These are phyloP conservation scores for Mycena sp. DNA, from an alignment of 1,284 basidiomycete genomes.

Conservation along the genomic window DNA sequence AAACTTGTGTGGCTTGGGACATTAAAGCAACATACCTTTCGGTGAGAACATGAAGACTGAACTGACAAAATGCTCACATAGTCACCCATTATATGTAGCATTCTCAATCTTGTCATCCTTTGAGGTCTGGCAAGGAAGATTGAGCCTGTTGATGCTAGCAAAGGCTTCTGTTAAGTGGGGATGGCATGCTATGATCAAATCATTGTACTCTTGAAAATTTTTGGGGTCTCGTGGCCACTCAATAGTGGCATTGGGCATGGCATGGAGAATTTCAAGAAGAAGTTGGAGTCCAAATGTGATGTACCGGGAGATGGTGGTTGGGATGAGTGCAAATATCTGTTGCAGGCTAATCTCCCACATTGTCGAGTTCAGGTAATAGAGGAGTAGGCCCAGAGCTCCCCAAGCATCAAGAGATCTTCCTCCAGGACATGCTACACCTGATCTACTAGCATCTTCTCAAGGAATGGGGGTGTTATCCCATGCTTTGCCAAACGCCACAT, in stretches of 20 bases:
- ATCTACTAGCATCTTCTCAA: conserved; percentile 40
- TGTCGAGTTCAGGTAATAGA: too few relatives aligned
- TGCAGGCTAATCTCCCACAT: too few relatives aligned
- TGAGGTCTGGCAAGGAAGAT: conserved; percentile 34
- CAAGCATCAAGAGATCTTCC: not conserved
- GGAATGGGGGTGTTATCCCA: too few relatives aligned
- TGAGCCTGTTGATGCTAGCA: conserved; percentile 48
- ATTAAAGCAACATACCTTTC: not conserved
- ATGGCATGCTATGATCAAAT: too few relatives aligned
- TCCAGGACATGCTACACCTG: conserved; percentile 40
- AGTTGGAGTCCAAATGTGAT: not conserved
- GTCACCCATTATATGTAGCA: conserved; percentile 56
- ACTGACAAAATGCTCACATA: conserved; percentile 50
- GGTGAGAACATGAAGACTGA: conserved; percentile 33
- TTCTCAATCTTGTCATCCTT: too few relatives aligned
- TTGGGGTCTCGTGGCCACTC: too few relatives aligned
- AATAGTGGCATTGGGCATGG: conserved; percentile 42
- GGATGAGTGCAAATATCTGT: conserved; percentile 40
- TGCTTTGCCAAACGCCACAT: conserved; percentile 41
- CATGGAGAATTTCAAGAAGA: conserved; percentile 33
- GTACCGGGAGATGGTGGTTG: conserved; percentile 42
- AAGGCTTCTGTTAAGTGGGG: too few relatives aligned
- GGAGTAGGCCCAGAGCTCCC: too few relatives aligned
- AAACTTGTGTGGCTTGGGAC: not conserved
- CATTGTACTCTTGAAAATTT: too few relatives aligned